Conservation (phyloP, 176 grass and related monocot genomes). For the Saccharum officinarum region DNA sequence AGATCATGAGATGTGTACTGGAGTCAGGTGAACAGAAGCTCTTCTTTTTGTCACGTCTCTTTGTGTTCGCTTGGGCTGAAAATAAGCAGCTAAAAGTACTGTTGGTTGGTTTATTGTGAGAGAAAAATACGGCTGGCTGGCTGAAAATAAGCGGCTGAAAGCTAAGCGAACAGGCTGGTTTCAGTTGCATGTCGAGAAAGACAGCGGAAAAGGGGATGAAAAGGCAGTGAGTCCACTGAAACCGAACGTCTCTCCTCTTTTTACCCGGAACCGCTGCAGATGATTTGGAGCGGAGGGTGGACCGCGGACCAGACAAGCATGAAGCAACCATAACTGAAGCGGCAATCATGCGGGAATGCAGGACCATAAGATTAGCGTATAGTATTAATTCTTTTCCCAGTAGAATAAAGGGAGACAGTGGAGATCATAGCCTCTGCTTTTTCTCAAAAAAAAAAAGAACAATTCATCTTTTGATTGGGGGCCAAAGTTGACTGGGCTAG, state of each 20-base stretch:
- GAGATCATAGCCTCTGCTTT: not conserved
- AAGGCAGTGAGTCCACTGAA: not conserved
- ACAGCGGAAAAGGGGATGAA: constrained; percentile 4
- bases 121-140: no score
- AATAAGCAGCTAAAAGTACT: no score
- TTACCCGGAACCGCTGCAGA: not conserved
- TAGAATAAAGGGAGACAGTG: constrained; percentile 9
- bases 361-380: constrained; percentile 21
- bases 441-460: not conserved
- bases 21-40: constrained; percentile 26
- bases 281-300: not conserved
- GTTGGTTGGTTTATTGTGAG: no score
- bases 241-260: not conserved
- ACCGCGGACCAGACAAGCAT: not conserved
- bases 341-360: constrained; percentile 25
- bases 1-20: not conserved
- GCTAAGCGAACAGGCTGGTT: no score
- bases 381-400: not conserved
- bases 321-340: constrained; percentile 9
- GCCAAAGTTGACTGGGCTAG: not conserved
- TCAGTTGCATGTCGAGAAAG: constrained; percentile 9
- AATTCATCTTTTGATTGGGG: not conserved
- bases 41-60: constrained; percentile 27
- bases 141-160: no score
- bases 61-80: no score